These are phyloP conservation scores for Cladosporium colombiae DNA, from an alignment of 2,329 filamentous ascomycete genomes.

Conservation along the genomic window DNA sequence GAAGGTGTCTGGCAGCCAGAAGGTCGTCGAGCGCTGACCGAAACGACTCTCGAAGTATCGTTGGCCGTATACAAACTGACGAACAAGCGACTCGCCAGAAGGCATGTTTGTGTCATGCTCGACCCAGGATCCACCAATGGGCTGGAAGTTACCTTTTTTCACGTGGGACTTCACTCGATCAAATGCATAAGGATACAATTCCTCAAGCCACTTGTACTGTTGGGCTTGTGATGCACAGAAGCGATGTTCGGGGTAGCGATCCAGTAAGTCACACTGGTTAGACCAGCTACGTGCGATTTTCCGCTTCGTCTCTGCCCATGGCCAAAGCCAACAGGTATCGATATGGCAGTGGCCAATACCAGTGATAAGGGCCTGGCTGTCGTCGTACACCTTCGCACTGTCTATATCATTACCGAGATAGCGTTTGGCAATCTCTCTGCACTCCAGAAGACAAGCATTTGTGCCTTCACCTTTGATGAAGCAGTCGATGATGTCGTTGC, in stretches of 20 bases:
- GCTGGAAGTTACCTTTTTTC: conserved; percentile 86
- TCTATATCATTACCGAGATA: conserved; percentile 82
- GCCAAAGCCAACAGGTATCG: conserved; percentile 98
- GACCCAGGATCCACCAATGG: conserved; percentile 97
- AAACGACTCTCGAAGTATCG: conserved; percentile 93
- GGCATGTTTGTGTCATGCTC: conserved; percentile 98
- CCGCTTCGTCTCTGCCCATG: conserved; percentile 94
- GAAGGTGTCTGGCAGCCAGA: conserved; percentile 98
- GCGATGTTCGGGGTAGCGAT: conserved; percentile 88
- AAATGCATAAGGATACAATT: conserved; percentile 83
- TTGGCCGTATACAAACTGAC: conserved; percentile 95
- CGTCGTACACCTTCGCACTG: conserved; percentile 80
- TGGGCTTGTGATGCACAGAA: conserved; percentile 94
- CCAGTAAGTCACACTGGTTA: conserved; percentile 93
- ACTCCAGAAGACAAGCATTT: conserved; percentile 73
- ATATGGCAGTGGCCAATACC: conserved; percentile 97
- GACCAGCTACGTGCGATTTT: conserved; percentile 97
- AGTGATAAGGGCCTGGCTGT: conserved; percentile 74
- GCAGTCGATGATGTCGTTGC: conserved; percentile 84
- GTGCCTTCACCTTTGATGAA: conserved; percentile 77
- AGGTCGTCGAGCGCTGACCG: conserved; percentile 82
- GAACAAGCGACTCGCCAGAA: conserved; percentile 87
- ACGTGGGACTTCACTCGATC: conserved; percentile 90
- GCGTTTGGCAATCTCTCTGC: conserved; percentile 77
- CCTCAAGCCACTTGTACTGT: conserved; percentile 96